phyloP scores from a whole-genome alignment of 2,329 filamentous ascomycete species.

The Trichoderma simmonsii region DNA sequence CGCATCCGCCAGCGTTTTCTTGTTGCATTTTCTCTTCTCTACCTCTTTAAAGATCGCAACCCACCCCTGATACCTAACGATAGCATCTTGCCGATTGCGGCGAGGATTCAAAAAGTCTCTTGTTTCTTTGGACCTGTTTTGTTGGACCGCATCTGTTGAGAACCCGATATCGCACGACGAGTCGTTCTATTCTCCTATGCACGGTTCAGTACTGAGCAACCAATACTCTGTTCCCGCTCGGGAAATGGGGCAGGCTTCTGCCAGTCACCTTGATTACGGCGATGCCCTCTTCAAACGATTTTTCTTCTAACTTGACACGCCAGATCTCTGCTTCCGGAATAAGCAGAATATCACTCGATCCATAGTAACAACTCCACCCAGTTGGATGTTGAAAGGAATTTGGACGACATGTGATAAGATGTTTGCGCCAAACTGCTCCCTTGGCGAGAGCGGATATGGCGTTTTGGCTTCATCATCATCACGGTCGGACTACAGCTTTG shows the following conservation, averaged over 20 bases:
- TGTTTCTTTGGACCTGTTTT: not conserved
- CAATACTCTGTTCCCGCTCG: not conserved
- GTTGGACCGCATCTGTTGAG: not conserved
- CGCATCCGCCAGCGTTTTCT: not conserved
- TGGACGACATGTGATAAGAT: not conserved
- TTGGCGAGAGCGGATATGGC: not conserved
- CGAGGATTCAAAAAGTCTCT: not conserved
- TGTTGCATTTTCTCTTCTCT: not conserved
- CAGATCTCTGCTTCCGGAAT: conserved; percentile 10
- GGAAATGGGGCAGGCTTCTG: not conserved
- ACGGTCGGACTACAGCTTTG: not conserved
- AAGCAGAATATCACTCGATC: conserved; percentile 6
- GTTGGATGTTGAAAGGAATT: not conserved
- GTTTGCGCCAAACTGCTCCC: not conserved
- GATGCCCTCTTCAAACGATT: not conserved
- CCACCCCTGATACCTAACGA: conserved; percentile 3
- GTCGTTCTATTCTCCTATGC: not conserved
- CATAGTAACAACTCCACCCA: not conserved
- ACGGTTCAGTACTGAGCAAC: not conserved
- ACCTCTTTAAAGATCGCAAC: not conserved
- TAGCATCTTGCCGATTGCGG: not conserved
- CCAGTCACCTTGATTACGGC: not conserved
- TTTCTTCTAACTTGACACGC: conserved; percentile 12
- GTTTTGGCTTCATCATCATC: not conserved
- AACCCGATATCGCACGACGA: not conserved